These are phyloP conservation scores for Botrytis aclada DNA, from an alignment of 2,329 filamentous ascomycete genomes.

Conservation along the genomic window DNA sequence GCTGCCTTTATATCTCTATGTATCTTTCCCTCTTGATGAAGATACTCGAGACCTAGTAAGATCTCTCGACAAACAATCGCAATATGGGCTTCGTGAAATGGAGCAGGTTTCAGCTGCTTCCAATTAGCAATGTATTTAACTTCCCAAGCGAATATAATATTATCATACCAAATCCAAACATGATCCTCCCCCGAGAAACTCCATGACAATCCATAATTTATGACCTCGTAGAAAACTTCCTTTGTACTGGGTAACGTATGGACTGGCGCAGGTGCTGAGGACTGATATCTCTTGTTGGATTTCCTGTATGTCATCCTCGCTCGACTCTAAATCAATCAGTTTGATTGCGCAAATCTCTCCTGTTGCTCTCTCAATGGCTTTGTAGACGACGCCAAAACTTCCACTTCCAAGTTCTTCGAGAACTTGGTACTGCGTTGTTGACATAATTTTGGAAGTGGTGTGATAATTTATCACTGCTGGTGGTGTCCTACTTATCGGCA, in stretches of 20 bases:
- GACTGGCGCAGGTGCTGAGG: slow-evolving; percentile 89
- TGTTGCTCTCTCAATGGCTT: slow-evolving; percentile 85
- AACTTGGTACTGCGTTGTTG: slow-evolving; percentile 84
- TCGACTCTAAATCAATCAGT: slow-evolving; percentile 98
- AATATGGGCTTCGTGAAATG: slow-evolving; percentile 85
- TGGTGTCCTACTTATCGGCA: background rate
- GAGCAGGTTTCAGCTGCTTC: slow-evolving; percentile 77
- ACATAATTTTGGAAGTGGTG: background rate
- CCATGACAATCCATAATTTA: slow-evolving; percentile 99
- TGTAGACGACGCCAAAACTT: slow-evolving; percentile 96
- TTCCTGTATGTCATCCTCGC: slow-evolving; percentile 96
- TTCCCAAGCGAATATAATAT: background rate
- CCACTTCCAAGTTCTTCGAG: slow-evolving; percentile 87
- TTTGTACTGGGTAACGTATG: slow-evolving; percentile 94
- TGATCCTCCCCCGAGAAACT: slow-evolving; percentile 91
- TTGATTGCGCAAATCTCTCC: slow-evolving; percentile 96
- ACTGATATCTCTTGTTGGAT: slow-evolving; percentile 97
- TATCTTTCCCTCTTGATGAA: slow-evolving; percentile 92
- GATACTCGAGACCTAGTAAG: slow-evolving; percentile 83
- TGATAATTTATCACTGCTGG: background rate
- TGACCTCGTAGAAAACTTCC: slow-evolving; percentile 93
- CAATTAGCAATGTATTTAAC: slow-evolving; percentile 23
- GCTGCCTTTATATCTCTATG: slow-evolving; percentile 96
- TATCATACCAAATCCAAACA: slow-evolving; percentile 82
- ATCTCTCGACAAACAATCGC: slow-evolving; percentile 93